A percentile compares a stretch with the other conserved stretches of the same genome.
These are phyloP conservation scores for Kalmusia sp. DNA, from an alignment of 2,329 filamentous ascomycete genomes.

Conservation along the genomic window DNA sequence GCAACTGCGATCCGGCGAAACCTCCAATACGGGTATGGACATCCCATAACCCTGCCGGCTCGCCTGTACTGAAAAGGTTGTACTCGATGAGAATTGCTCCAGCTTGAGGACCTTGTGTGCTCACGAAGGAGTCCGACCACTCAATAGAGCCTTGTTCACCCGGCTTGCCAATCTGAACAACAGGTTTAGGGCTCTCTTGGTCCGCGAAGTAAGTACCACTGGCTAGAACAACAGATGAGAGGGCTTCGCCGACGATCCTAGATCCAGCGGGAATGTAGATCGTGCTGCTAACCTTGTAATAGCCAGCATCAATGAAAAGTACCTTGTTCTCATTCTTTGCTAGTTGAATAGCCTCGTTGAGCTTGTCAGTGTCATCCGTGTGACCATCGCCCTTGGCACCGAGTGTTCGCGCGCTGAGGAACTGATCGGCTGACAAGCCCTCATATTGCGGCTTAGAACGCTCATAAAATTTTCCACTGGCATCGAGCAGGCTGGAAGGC, in stretches of 20 bases:
- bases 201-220: conserved; percentile 60
- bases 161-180: conserved; percentile 70
- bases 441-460: conserved; percentile 59
- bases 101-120: conserved; percentile 69
- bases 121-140: conserved; percentile 75
- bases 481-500: conserved; percentile 50
- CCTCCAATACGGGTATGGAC: conserved; percentile 86
- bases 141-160: conserved; percentile 72
- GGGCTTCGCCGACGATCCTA: conserved; percentile 83
- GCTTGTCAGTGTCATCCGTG: conserved; percentile 80
- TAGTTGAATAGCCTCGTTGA: conserved; percentile 75
- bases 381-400: conserved; percentile 81
- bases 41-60: conserved; percentile 81
- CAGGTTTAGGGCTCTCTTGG: conserved; percentile 65
- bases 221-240: conserved; percentile 83
- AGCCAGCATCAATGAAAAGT: conserved; percentile 65
- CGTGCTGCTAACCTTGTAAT: conserved; percentile 62
- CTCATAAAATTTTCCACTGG: conserved; percentile 56
- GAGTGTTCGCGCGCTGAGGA: conserved; percentile 59
- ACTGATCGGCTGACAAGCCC: conserved; percentile 63
- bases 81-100: conserved; percentile 77
- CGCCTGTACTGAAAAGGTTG: conserved; percentile 66
- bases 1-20: conserved; percentile 77
- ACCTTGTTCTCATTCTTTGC: conserved; percentile 61
- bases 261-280: conserved; percentile 70